Evolutionary conservation across 2,329 filamentous ascomycete species (phyloP), one percentile per base, ranked within the genome.

Genomic region (Leptodontidium sp.): DNA sequence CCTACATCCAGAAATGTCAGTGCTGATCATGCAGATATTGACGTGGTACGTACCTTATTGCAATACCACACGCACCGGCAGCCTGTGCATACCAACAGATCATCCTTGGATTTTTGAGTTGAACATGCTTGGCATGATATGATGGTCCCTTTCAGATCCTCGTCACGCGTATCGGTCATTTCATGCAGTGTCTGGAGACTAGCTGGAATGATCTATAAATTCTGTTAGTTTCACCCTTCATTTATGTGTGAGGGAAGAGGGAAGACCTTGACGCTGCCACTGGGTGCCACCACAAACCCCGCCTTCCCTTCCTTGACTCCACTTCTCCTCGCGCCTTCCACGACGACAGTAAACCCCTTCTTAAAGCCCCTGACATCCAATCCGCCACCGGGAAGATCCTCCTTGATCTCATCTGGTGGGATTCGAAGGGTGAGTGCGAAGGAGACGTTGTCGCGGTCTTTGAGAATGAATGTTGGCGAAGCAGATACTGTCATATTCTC

Each of bases 41-140:
- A 15, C n/a, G 5, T 24, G 59, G 63, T 38, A 71, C 70, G 26
- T 68, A 76, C 76, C 71, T 76, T 77, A 12, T 71, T 70, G 67
- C 76, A 77, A 72, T 77, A 77, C 75, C 75, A 76, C 35, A 74
- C 74, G 24, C 64, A 59, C 47, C 66, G 69, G 66, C 76, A 77
- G 0, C 76, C 76, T 69, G 70, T 73, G 71, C 75, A 77, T 43
- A 67, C 71, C 12, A 65, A 67, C 57, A 77, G 68, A 8, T 67
- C 67, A 12, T 66, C 68, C 8, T 62, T 59, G 8, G 53, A 61
- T 11, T 65, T 70, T 7, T 24, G 59, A 35, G 68, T 70, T 17
- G 68, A 69, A 70, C 75, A 77, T 4, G 70, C 73, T 29, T 74
- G 72, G 68, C 76, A 77, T 26, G 21, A 26, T 11, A 21, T 14